phyloP scores from a whole-genome alignment of 495 filamentous ascomycete genomes.

The Hypoxylon cercidicola region DNA sequence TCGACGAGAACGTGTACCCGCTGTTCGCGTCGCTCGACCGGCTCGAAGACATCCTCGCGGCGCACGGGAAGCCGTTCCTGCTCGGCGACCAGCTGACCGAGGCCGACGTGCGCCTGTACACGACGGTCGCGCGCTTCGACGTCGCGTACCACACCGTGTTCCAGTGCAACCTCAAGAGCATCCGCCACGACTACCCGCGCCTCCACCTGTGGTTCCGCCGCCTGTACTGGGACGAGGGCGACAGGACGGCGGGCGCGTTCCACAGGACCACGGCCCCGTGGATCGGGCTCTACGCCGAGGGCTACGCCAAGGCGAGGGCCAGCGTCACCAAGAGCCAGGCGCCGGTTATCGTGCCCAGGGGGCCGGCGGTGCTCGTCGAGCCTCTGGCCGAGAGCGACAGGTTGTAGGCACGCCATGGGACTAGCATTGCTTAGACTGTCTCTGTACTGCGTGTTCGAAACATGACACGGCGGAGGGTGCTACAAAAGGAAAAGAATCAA shows the following conservation, averaged over 20 bases:
- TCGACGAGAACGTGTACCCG: slow-evolving; percentile 69
- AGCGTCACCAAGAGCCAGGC: slow-evolving; percentile 37
- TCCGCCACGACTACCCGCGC: slow-evolving; percentile 76
- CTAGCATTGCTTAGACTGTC: too few relatives aligned
- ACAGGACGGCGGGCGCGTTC: slow-evolving; percentile 43
- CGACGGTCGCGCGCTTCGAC: slow-evolving; percentile 83
- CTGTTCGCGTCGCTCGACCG: slow-evolving; percentile 78
- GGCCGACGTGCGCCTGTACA: slow-evolving; percentile 80
- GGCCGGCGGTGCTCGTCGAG: slow-evolving; percentile 45
- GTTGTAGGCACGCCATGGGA: not conserved
- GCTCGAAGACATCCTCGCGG: slow-evolving; percentile 70
- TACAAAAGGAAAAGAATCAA: too few relatives aligned
- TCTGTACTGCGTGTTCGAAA: too few relatives aligned
- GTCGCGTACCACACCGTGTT: slow-evolving; percentile 85
- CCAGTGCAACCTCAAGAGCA: slow-evolving; percentile 81
- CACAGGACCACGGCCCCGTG: slow-evolving; percentile 68
- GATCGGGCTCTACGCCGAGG: slow-evolving; percentile 33
- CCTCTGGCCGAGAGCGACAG: slow-evolving; percentile 35
- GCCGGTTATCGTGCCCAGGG: slow-evolving; percentile 44
- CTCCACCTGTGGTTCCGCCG: slow-evolving; percentile 74
- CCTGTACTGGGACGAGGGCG: slow-evolving; percentile 72
- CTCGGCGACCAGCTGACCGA: slow-evolving; percentile 75
- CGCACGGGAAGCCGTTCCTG: slow-evolving; percentile 66
- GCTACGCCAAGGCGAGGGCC: slow-evolving; percentile 39
- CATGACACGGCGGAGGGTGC: too few relatives aligned